Percentiles rank a stretch among this genome's conserved stretches.
These are phyloP conservation scores for Azolla pinnata DNA, from an alignment of 75 land plant species.

Conservation along the genomic window DNA sequence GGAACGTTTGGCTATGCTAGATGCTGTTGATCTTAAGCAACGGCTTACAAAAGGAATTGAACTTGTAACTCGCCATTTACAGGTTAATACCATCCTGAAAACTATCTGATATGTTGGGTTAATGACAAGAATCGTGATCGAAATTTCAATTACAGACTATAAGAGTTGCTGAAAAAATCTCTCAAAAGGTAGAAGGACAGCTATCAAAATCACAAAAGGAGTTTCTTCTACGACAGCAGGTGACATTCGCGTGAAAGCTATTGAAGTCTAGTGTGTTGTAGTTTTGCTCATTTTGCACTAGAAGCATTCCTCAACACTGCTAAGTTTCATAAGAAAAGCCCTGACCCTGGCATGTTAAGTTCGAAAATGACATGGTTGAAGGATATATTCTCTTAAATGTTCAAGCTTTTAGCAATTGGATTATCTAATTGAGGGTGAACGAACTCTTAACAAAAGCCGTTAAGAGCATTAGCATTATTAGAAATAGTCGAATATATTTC, in stretches of 20 bases:
- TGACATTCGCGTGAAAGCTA: too few relatives aligned
- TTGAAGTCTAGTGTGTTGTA: too few relatives aligned
- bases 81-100: slow-evolving; percentile 54
- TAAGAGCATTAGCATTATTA: too few relatives aligned
- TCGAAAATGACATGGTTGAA: neutral
- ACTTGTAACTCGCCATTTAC: slow-evolving; percentile 85
- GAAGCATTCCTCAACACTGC: neutral
- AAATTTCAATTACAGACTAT: slow-evolving; percentile 77
- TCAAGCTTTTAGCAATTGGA: too few relatives aligned
- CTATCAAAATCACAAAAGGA: slow-evolving; percentile 94
- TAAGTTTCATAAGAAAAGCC: neutral
- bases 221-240: slow-evolving; percentile 93
- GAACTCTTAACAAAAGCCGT: too few relatives aligned
- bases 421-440: too few relatives aligned
- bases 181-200: slow-evolving; percentile 90
- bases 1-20: slow-evolving; percentile 83
- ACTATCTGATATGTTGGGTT: too few relatives aligned
- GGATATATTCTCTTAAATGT: too few relatives aligned
- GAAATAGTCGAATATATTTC: too few relatives aligned
- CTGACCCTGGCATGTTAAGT: neutral
- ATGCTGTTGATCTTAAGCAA: slow-evolving; percentile 80
- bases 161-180: slow-evolving; percentile 86
- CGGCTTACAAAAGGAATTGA: slow-evolving; percentile 80
- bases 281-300: neutral
- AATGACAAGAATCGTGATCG: too few relatives aligned